Percentiles rank a stretch among this genome's conserved stretches.
These are phyloP conservation scores for Cladosporium sp. DNA, from an alignment of 2,329 filamentous ascomycete species.

Conservation along the genomic window DNA sequence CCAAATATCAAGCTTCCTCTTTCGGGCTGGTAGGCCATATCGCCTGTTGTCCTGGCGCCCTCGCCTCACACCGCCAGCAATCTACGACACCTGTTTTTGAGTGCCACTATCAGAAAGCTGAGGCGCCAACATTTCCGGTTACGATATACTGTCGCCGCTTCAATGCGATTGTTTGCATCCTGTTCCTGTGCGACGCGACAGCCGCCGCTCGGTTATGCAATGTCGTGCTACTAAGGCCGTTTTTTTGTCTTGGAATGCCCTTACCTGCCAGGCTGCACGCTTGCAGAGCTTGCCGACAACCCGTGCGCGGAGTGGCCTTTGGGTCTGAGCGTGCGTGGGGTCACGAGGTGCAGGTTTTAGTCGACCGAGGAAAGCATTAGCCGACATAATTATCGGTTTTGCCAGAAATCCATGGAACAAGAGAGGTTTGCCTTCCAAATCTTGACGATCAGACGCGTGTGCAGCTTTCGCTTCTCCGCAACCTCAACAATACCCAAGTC, in stretches of 20 bases:
- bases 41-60: not conserved
- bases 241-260: conserved; percentile 2
- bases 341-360: not conserved
- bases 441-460: not conserved
- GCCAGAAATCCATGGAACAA: not conserved
- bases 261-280: not conserved
- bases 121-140: not conserved
- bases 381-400: not conserved
- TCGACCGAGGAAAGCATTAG: not conserved
- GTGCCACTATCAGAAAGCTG: not conserved
- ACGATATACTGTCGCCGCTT: not conserved
- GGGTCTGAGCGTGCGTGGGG: not conserved
- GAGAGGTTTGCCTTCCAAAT: not conserved
- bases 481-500: not conserved
- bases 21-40: conserved; percentile 5
- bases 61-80: conserved; percentile 1
- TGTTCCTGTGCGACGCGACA: not conserved
- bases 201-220: not conserved
- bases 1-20: conserved; percentile 5
- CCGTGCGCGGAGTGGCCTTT: not conserved
- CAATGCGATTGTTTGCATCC: conserved; percentile 8
- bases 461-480: not conserved
- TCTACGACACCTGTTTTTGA: not conserved
- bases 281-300: not conserved
- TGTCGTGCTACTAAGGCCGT: not conserved